A percentile compares a stretch with the other conserved stretches of the same genome.
These are phyloP conservation scores for Inga oerstediana DNA, from an alignment of 306 rosid genomes.

Conservation along the genomic window DNA sequence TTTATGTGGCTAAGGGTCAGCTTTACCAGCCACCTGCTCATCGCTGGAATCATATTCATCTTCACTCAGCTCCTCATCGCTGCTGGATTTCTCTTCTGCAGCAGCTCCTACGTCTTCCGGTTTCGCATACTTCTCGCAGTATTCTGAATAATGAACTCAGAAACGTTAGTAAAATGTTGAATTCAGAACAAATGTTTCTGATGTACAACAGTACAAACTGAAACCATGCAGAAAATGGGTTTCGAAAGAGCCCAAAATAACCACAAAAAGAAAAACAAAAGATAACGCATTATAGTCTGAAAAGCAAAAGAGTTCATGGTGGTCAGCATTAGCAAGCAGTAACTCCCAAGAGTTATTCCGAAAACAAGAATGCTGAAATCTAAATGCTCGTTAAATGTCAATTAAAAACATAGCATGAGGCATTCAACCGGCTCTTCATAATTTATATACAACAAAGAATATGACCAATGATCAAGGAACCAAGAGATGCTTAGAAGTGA, in stretches of 20 bases:
- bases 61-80: conserved; percentile 51
- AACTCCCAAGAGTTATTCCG: background rate
- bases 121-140: conserved; percentile 52
- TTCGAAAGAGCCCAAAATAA: background rate
- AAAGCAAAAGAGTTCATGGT: background rate
- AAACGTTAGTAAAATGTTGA: conserved; percentile 1
- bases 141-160: conserved; percentile 36
- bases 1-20: conserved; percentile 44
- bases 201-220: background rate
- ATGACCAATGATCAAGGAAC: background rate
- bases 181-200: background rate
- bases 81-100: conserved; percentile 46
- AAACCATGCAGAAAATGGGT: background rate
- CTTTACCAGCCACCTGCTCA: conserved; percentile 55
- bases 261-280: background rate
- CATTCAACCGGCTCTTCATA: background rate
- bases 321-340: background rate
- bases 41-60: conserved; percentile 50
- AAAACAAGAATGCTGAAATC: background rate
- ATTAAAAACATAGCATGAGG: background rate
- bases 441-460: background rate
- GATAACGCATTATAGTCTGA: background rate
- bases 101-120: conserved; percentile 46
- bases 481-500: background rate
- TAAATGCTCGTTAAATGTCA: background rate